phyloP scores from a whole-genome alignment of 1,284 basidiomycete genomes.

The Rhodotorula sp. region DNA sequence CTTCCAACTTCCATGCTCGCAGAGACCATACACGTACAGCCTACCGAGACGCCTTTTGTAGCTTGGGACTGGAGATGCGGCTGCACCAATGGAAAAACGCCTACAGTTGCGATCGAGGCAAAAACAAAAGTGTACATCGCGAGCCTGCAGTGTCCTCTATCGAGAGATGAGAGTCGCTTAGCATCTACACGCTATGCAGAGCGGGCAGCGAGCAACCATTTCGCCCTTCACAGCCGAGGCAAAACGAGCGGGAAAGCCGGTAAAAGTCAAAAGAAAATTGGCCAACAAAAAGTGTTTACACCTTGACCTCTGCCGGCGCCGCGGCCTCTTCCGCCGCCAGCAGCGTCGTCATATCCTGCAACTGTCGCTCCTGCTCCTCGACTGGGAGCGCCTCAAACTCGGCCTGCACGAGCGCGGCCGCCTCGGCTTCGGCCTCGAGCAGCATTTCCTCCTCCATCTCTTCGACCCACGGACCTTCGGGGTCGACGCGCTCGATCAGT shows the following conservation, averaged over 20 bases:
- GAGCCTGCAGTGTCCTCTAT: no score
- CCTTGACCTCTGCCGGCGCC: slow-evolving; percentile 64
- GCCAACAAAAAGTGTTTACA: slow-evolving; percentile 52
- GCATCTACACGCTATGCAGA: no score
- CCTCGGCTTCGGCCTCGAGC: slow-evolving; percentile 10
- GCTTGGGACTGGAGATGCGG: no score
- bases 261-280: background rate
- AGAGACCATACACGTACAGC: no score
- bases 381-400: background rate
- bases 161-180: no score
- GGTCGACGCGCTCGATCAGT: slow-evolving; percentile 32
- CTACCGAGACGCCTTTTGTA: no score
- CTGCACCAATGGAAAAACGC: no score
- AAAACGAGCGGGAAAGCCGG: background rate
- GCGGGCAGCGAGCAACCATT: no score
- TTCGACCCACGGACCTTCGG: slow-evolving; percentile 23
- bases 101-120: no score
- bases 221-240: background rate
- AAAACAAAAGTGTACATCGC: no score
- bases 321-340: background rate
- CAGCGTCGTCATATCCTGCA: slow-evolving; percentile 2
- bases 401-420: slow-evolving; percentile 12
- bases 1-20: no score
- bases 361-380: slow-evolving; percentile 8
- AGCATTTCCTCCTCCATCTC: slow-evolving; percentile 21